Conservation (phyloP, 768 basidiomycete genomes). For the Mycena kentingensis region DNA sequence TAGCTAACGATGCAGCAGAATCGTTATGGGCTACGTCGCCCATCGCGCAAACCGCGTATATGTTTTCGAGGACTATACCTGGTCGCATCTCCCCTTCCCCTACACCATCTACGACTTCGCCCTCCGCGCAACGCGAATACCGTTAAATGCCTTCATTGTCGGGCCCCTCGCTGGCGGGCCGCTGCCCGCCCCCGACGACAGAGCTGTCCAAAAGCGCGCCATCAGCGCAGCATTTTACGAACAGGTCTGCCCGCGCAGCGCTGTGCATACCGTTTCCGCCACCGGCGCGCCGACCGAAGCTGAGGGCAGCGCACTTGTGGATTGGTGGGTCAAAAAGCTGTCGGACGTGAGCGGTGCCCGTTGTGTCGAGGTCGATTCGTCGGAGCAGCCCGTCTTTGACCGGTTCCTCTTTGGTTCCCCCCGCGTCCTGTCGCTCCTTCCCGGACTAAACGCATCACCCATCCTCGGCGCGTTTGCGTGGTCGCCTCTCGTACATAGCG, state of each 20-base stretch:
- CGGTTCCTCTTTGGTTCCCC: slow-evolving; percentile 46
- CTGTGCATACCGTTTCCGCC: slow-evolving; percentile 37
- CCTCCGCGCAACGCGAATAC: slow-evolving; percentile 52
- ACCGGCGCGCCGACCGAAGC: slow-evolving; percentile 37
- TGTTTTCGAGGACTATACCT: slow-evolving; percentile 65
- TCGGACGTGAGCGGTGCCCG: slow-evolving; percentile 31
- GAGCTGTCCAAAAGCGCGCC: slow-evolving; percentile 33
- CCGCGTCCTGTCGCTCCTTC: slow-evolving; percentile 45
- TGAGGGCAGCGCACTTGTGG: slow-evolving; percentile 44
- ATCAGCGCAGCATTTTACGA: slow-evolving; percentile 54
- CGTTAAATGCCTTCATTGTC: slow-evolving; percentile 59
- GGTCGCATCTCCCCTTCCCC: slow-evolving; percentile 55
- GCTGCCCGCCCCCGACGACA: slow-evolving; percentile 26
- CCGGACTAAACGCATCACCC: slow-evolving; percentile 47
- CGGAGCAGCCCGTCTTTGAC: slow-evolving; percentile 47
- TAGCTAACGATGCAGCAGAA: slow-evolving; percentile 27
- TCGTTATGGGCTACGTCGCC: slow-evolving; percentile 56
- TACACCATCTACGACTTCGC: slow-evolving; percentile 58
- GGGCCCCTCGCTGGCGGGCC: slow-evolving; percentile 58
- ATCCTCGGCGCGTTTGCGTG: slow-evolving; percentile 52
- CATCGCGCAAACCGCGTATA: slow-evolving; percentile 52
- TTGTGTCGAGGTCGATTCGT: slow-evolving; percentile 49
- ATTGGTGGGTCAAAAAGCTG: slow-evolving; percentile 53
- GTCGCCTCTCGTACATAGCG: slow-evolving; percentile 53
- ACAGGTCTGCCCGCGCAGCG: slow-evolving; percentile 44